Percentiles rank a stretch among this genome's conserved stretches.
Evolutionary conservation across 306 rosid genomes (phyloP).

Genomic region (Leucaena leucocephala): DNA sequence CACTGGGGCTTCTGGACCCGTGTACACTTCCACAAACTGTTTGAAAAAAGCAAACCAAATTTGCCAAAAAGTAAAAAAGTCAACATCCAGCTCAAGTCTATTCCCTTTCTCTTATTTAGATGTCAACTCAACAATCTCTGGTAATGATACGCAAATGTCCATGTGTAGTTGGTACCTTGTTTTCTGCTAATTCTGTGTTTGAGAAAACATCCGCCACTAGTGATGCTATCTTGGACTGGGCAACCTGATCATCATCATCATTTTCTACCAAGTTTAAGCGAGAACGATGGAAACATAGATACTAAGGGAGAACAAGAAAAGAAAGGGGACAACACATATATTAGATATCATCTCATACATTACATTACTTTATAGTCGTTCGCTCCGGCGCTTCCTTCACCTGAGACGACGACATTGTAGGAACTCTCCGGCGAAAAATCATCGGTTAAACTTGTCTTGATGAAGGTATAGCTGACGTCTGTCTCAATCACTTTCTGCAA

Average conservation of each 20-base stretch:
- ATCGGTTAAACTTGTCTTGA: conserved; percentile 79
- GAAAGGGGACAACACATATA: conserved; percentile 17
- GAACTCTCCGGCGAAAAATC: conserved; percentile 78
- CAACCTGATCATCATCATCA: conserved; percentile 53
- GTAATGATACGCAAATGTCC: not conserved
- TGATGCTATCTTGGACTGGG: conserved; percentile 78
- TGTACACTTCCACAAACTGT: conserved; percentile 80
- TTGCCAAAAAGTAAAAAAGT: not conserved
- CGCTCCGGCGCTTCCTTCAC: conserved; percentile 65
- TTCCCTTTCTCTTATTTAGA: not conserved
- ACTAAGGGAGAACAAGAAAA: not conserved
- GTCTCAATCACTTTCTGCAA: conserved; percentile 77
- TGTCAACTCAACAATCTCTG: not conserved
- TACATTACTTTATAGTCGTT: conserved; percentile 99
- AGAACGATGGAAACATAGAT: conserved; percentile 29
- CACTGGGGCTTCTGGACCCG: conserved; percentile 74
- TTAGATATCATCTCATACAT: conserved; percentile 80
- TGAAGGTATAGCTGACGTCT: conserved; percentile 73
- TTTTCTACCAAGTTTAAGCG: conserved; percentile 19
- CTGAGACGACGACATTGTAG: conserved; percentile 71
- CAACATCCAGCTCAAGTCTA: conserved; percentile 24
- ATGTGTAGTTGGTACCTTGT: conserved; percentile 63
- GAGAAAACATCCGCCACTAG: conserved; percentile 87
- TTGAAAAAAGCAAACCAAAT: not conserved
- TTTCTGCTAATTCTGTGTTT: conserved; percentile 88